Evolutionary conservation across 805 yeast genomes (phyloP), one percentile per base, ranked within the genome.

Genomic region (Sugiyamaella floridensis): DNA sequence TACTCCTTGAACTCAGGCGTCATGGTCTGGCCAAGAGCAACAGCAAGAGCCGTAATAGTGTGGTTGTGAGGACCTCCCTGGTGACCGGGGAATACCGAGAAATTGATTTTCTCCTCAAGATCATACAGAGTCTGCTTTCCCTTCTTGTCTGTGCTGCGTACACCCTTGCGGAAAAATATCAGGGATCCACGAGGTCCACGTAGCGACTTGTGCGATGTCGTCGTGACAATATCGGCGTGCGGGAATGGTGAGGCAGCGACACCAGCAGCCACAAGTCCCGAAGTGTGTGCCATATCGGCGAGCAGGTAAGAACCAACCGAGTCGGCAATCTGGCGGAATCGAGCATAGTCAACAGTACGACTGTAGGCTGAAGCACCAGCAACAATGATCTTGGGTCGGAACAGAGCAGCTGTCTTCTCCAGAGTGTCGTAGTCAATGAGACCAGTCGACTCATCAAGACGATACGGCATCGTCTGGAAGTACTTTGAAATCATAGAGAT

Each of bases 41-140:
- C 92, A 32, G 98, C 95, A 63, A 92, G 77, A 18, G 98, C 98
- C 58, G 96, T 82, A 66, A 92, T 92, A 63, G 98, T 92, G 74
- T 92, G 97, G 76, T 92, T 92, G 73, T 92, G 98, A 61, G 99
- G 99, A 67, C 99, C 99, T 77, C 99, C 99, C 77, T 92, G 99
- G 72, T 92, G 98, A 59, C 95, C 98, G 62, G 99, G 99, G 87
- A 92, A 92, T 52, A 92, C 98, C 32, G 97, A 88, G 68, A 92
- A 92, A 79, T 92, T 92, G 73, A 92, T 89, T 69, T 82, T 85
- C 67, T 82, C 81, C 73, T 92, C 98, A 66, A 92, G 80, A 64
- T 92, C 97, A 70, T 89, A 90, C 49, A 78, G 74, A 52, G 85
- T 76, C 72, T 88, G 90, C 71, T 86, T 87, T 60, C 97, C 97